Conservation (phyloP, 1,284 basidiomycete species). For the Sanghuangporus baumii region DNA sequence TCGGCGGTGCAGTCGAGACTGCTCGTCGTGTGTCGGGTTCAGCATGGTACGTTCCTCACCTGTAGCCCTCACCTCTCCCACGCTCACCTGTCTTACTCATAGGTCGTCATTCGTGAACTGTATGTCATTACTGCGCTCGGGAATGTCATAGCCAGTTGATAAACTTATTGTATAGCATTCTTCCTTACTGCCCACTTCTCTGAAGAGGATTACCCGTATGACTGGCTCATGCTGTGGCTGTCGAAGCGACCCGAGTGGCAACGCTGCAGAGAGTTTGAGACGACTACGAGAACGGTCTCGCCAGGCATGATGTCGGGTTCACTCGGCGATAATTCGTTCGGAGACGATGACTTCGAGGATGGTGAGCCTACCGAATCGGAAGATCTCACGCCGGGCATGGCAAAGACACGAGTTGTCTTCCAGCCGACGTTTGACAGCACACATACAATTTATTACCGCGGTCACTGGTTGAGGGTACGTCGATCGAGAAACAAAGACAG, state of each 20-base stretch:
- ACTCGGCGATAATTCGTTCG: conserved; percentile 51
- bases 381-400: conserved; percentile 51
- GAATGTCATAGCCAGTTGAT: conserved; percentile 12
- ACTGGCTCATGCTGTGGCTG: conserved; percentile 37
- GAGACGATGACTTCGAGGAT: conserved; percentile 51
- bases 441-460: conserved; percentile 76
- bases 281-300: conserved; percentile 61
- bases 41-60: conserved; percentile 56
- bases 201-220: conserved; percentile 79
- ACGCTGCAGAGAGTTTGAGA: conserved; percentile 78
- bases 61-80: conserved; percentile 6
- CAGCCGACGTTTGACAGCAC: conserved; percentile 79
- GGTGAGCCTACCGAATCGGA: conserved; percentile 37
- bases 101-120: conserved; percentile 81
- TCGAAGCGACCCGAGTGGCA: conserved; percentile 65
- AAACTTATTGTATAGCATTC: conserved; percentile 47
- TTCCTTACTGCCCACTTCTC: conserved; percentile 82
- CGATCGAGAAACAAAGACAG: conserved; percentile 61
- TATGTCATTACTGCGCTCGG: conserved; percentile 28
- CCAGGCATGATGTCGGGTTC: conserved; percentile 46
- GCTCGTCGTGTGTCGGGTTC: conserved; percentile 73
- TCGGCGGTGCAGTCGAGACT: conserved; percentile 80
- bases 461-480: conserved; percentile 73
- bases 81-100: conserved; percentile 15
- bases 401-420: conserved; percentile 76